Conservation (phyloP, 768 basidiomycete genomes). For the Galerina marginata region DNA sequence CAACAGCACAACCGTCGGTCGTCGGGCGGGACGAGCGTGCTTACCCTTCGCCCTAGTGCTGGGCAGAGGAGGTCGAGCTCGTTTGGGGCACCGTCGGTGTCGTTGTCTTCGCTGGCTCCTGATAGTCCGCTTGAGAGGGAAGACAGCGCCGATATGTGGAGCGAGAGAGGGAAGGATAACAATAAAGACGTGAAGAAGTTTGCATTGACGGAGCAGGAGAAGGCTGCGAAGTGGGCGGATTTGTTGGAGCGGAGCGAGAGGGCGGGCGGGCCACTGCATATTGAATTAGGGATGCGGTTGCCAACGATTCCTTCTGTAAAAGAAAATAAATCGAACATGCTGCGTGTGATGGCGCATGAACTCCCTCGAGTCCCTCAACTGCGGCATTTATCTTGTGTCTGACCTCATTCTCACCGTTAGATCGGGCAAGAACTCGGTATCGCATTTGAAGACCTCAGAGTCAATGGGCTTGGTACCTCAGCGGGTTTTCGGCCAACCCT, state of each 20-base stretch:
- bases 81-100: not conserved
- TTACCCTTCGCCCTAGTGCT: slow-evolving; percentile 15
- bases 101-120: not conserved
- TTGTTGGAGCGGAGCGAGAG: slow-evolving; percentile 65
- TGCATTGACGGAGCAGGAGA: slow-evolving; percentile 68
- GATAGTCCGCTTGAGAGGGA: not conserved
- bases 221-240: slow-evolving; percentile 74
- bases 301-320: too few species aligned
- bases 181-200: slow-evolving; percentile 24
- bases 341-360: too few species aligned
- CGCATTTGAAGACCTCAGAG: slow-evolving; percentile 59
- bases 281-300: slow-evolving; percentile 32
- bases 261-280: slow-evolving; percentile 77
- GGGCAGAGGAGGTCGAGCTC: not conserved
- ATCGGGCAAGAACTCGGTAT: slow-evolving; percentile 53
- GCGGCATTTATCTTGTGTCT: too few species aligned
- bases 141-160: not conserved
- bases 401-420: too few species aligned
- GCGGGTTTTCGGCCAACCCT: slow-evolving; percentile 63
- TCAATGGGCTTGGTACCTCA: slow-evolving; percentile 62
- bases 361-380: too few species aligned
- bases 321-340: too few species aligned
- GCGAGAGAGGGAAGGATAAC: not conserved
- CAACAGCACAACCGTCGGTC: slow-evolving; percentile 23
- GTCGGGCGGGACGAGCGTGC: slow-evolving; percentile 26